These are phyloP conservation scores for Globisporangium solare DNA, from an alignment of 352 stramenopile genomes.

Conservation along the genomic window DNA sequence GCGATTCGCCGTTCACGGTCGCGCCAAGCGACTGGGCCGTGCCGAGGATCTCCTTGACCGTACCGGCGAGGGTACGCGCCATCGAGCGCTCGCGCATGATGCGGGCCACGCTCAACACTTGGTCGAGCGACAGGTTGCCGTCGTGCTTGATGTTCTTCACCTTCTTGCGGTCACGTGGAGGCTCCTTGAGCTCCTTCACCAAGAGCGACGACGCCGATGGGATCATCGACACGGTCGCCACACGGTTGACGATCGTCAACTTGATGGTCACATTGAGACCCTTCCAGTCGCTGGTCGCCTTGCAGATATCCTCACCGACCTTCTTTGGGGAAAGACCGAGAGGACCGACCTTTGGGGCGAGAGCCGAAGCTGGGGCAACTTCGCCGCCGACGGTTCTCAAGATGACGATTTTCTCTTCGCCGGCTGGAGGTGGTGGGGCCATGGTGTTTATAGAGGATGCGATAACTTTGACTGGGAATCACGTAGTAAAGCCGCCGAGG, in stretches of 20 bases:
- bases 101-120: conserved; percentile 98
- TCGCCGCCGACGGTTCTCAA: conserved; percentile 99
- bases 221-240: conserved; percentile 96
- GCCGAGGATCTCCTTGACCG: conserved; percentile 99
- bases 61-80: conserved; percentile 93
- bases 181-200: conserved; percentile 99
- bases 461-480: conserved; percentile 20
- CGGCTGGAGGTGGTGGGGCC: conserved; percentile 83
- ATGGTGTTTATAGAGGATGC: conserved; percentile 91
- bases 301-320: conserved; percentile 99
- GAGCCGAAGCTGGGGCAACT: conserved; percentile 96
- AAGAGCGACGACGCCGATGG: conserved; percentile 97
- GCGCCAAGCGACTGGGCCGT: conserved; percentile 98
- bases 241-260: conserved; percentile 99
- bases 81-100: conserved; percentile 98
- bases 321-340: conserved; percentile 99
- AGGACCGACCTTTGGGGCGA: conserved; percentile 99
- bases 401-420: conserved; percentile 93
- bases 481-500: conserved; percentile 11
- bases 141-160: conserved; percentile 99
- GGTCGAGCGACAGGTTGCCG: conserved; percentile 99
- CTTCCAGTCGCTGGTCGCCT: conserved; percentile 99
- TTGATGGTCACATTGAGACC: conserved; percentile 99
- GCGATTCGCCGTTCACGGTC: conserved; percentile 98
- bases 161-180: conserved; percentile 98